Base-by-base conservation (phyloP, 2,329 filamentous ascomycete genomes). In the Endothia cerciana region DNA sequence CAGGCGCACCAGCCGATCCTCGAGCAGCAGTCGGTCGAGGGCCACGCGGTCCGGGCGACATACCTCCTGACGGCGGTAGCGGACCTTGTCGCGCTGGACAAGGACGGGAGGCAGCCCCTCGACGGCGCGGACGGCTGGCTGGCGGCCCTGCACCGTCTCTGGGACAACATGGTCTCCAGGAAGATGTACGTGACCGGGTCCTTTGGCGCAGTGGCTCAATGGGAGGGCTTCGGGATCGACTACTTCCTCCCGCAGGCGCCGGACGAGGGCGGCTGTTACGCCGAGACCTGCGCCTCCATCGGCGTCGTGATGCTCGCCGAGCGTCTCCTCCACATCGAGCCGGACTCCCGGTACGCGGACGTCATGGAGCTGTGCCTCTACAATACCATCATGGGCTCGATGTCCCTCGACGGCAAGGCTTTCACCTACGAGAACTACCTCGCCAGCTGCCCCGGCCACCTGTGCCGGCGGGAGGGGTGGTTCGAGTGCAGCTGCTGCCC, bases 151-250 rank as follows among this genome's bases (percentile, higher is more conserved):
- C 72, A 77, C 30, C 75, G 80, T 8, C 74, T 89, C 4, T 89
- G 86, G 87, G 72, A 80, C 40, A 87, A 88, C 68, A 88, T 88
- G 84, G 81, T 86, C 0, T 77, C 85, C 49, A 81, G 80, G 64
- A 89, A 88, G 71, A 86, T 89, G 82, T 89, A 87, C 65, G 71
- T 87, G 19, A 89, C 87, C 0, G 87, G 87, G 1, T 86, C 86
- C 0, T 83, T 89, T 60, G 87, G 87, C 0, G 82, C 79, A 0
- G 80, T 86, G 49, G 79, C 82, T 69, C 83, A 87, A 71, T 87
- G 83, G 83, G 83, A 89, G 73, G 85, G 87, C 3, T 88, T 89
- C 71, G 85, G 85, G 0, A 78, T 82, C 49, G 81, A 86, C 67
- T 87, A 87, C 70, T 86, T 86, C 72, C 76, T 89, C 5, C 85